Percentiles rank a stretch among this genome's conserved stretches.
phyloP scores from a whole-genome alignment of 495 filamentous ascomycete genomes.

The Lindgomyces ingoldianus region DNA sequence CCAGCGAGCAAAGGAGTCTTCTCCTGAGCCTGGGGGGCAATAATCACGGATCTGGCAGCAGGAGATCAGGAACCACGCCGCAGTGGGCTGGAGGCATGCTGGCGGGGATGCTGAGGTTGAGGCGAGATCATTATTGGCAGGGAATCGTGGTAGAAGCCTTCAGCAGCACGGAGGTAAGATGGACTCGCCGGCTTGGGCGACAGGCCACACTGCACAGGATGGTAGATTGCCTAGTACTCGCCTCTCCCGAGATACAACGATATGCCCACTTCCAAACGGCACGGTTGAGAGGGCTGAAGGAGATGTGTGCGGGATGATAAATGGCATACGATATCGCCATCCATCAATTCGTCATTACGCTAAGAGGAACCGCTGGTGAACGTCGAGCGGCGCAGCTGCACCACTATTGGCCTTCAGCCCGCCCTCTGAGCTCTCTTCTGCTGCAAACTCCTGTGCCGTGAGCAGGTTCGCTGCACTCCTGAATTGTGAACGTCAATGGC shows the following conservation, averaged over 20 bases:
- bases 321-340: not conserved
- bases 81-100: conserved; percentile 18
- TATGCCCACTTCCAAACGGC: not conserved
- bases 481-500: conserved; percentile 26
- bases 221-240: not conserved
- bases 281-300: conserved; percentile 4
- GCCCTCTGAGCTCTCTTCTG: not conserved
- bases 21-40: conserved; percentile 26
- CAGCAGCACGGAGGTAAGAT: conserved; percentile 12
- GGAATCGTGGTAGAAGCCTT: conserved; percentile 12
- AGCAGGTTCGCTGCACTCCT: conserved; percentile 25
- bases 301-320: not conserved
- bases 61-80: conserved; percentile 35
- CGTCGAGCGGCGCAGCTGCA: not conserved
- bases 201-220: too few species aligned
- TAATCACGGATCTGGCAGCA: conserved; percentile 25
- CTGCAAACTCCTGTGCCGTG: conserved; percentile 13
- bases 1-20: conserved; percentile 23
- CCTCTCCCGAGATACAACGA: not conserved
- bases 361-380: conserved; percentile 7
- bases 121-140: conserved; percentile 35
- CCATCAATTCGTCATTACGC: conserved; percentile 7
- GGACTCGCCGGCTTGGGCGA: conserved; percentile 16
- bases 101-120: conserved; percentile 24
- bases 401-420: not conserved